phyloP scores from a whole-genome alignment of 345 rosid genomes.

The Linum usitatissimum region DNA sequence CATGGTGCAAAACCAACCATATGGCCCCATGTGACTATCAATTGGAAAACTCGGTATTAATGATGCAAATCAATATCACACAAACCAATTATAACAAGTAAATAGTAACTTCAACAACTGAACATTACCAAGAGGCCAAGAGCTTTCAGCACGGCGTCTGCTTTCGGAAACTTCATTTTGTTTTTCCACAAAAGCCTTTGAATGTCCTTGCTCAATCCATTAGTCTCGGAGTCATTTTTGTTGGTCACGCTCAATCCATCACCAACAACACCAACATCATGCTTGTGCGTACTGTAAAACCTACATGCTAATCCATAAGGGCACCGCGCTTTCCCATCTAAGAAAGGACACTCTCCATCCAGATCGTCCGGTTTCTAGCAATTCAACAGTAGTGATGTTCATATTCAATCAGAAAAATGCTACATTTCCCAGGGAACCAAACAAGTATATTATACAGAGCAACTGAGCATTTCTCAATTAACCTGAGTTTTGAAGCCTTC shows the following conservation, averaged over 20 bases:
- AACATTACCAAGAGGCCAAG: constrained; percentile 65
- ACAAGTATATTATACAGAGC: background rate
- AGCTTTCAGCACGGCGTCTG: constrained; percentile 57
- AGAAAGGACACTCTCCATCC: constrained; percentile 83
- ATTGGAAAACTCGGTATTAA: background rate
- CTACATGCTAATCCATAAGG: constrained; percentile 80
- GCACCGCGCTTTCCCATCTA: constrained; percentile 37
- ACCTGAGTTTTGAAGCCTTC: constrained; percentile 75
- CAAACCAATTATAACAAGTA: no score
- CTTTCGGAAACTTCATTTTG: constrained; percentile 58
- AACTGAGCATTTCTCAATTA: constrained; percentile 1
- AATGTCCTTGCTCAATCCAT: constrained; percentile 61
- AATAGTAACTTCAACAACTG: no score
- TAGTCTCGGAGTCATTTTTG: constrained; percentile 37
- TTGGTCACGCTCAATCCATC: constrained; percentile 11
- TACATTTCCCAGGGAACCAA: background rate
- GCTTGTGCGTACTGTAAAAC: constrained; percentile 56
- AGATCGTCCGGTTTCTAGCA: constrained; percentile 74
- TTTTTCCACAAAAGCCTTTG: constrained; percentile 90
- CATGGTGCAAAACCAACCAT: no score
- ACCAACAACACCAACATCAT: constrained; percentile 14
- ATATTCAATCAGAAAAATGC: background rate
- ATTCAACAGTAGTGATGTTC: background rate
- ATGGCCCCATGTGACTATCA: no score
- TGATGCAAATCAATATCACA: background rate